Evolutionary conservation across 2,329 filamentous ascomycete genomes (phyloP), one percentile per base, ranked within the genome.

Genomic region (Thielaviopsis populi): DNA sequence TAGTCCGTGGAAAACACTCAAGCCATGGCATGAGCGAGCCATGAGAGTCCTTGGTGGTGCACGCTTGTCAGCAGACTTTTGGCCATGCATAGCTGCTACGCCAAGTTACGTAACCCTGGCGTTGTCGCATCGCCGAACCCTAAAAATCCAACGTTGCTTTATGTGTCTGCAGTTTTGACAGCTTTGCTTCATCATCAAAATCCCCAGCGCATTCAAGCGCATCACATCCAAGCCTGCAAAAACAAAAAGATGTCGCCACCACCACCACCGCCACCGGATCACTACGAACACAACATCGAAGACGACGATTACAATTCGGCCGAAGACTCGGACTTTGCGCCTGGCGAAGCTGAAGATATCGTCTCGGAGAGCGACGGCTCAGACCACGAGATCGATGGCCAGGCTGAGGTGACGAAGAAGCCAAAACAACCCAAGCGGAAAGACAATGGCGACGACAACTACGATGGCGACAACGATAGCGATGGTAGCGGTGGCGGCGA

Each of bases 321-420:
- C 2, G 83, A 89, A 68, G 87, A 90, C 71, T 87, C 86, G 10
- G 86, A 89, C 70, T 89, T 89, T 67, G 80, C 84, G 27, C 82
- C 81, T n/a, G 83, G 77, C 19, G 76, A 75, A 11, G 74, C 73
- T 19, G 69, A 67, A 24, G 69, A 71, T 42, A 70, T 70, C 60
- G 64, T 66, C 19, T 66, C 68, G 19, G 68, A 68, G 65, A 56
- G 58, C 5, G 68, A 72, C 3, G 53, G 33, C 53, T 64, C 50
- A 33, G 59, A 62, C 50, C 17, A 50, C 40, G 63, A 65, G 33
- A 24, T 50, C 22, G 46, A 13, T 22, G 59, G 30, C 24, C 6
- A 24, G 15, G 33, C 53, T 24, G 8, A 42, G 15, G 22, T 40
- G n/a, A 24, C 13, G 59, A 68, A 46, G 62, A 63, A 15, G 37